Evolutionary conservation across 2,329 filamentous ascomycete species (phyloP).

Genomic region (Trichophyton rubrum): DNA sequence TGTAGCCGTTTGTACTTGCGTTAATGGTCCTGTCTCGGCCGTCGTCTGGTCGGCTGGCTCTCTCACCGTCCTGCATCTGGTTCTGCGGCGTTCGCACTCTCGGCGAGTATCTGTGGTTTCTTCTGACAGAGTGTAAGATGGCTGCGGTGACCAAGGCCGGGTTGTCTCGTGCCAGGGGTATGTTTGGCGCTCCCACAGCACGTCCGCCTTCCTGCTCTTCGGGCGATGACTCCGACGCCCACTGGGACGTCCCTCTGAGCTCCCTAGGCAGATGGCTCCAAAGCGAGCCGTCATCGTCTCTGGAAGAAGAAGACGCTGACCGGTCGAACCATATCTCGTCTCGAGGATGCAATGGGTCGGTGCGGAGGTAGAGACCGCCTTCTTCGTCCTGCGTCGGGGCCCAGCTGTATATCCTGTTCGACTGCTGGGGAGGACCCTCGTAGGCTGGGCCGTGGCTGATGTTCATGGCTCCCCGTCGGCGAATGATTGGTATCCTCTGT

Average conservation of each 20-base stretch:
- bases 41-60: slow-evolving; percentile 13
- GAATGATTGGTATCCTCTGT: slow-evolving; percentile 20
- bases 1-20: background rate
- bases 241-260: background rate
- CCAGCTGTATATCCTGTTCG: slow-evolving; percentile 49
- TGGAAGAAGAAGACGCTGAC: background rate
- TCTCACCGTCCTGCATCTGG: slow-evolving; percentile 27
- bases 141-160: slow-evolving; percentile 21
- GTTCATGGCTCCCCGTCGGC: slow-evolving; percentile 28
- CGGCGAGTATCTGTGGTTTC: slow-evolving; percentile 26
- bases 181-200: background rate
- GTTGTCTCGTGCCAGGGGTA: slow-evolving; percentile 5
- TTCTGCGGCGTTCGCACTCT: slow-evolving; percentile 29
- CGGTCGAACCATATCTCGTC: background rate
- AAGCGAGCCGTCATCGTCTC: background rate
- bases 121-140: slow-evolving; percentile 30
- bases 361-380: background rate
- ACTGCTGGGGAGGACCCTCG: slow-evolving; percentile 41
- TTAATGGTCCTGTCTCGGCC: slow-evolving; percentile 1
- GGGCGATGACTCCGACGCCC: slow-evolving; percentile 7
- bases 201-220: slow-evolving; percentile 17
- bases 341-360: background rate
- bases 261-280: background rate
- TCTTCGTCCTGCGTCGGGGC: slow-evolving; percentile 35
- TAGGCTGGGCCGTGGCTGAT: slow-evolving; percentile 40